Percentiles rank a stretch among this genome's conserved stretches.
These are phyloP conservation scores for Dictyophora rubrovolvata DNA, from an alignment of 768 basidiomycete genomes.

Conservation along the genomic window DNA sequence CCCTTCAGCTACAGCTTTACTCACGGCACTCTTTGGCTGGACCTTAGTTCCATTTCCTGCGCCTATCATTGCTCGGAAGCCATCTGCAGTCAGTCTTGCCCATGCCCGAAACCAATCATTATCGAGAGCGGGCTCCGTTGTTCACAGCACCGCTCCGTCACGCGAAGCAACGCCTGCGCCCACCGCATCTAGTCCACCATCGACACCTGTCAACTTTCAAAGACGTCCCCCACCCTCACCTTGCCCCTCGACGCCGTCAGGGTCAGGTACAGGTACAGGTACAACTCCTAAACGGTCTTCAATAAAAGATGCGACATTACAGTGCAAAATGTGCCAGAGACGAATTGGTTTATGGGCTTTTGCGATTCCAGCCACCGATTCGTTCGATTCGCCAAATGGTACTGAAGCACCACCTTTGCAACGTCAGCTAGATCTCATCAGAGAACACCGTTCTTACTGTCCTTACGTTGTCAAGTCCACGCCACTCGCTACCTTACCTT, in stretches of 20 bases:
- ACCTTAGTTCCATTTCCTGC: slow-evolving; percentile 23
- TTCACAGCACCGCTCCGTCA: neutral
- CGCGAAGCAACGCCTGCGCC: neutral
- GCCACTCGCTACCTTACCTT: slow-evolving; percentile 9
- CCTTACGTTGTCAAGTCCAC: slow-evolving; percentile 47
- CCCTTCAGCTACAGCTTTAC: slow-evolving; percentile 29
- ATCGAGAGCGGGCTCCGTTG: slow-evolving; percentile 25
- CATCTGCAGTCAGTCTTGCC: slow-evolving; percentile 14
- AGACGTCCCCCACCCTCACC: slow-evolving; percentile 14
- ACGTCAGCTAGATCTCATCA: slow-evolving; percentile 61
- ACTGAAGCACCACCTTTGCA: slow-evolving; percentile 20
- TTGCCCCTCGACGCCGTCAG: slow-evolving; percentile 4
- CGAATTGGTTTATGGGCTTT: slow-evolving; percentile 75
- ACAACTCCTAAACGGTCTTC: neutral
- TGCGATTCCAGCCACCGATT: slow-evolving; percentile 18
- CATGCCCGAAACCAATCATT: slow-evolving; percentile 23
- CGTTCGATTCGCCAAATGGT: slow-evolving; percentile 9
- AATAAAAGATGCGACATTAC: slow-evolving; percentile 44
- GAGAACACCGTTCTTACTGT: slow-evolving; percentile 78
- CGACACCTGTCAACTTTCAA: slow-evolving; percentile 7
- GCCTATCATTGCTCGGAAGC: slow-evolving; percentile 9
- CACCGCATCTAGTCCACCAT: neutral
- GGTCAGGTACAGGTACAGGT: slow-evolving; percentile 3
- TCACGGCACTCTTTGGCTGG: slow-evolving; percentile 44
- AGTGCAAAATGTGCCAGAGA: slow-evolving; percentile 66